Conservation (phyloP, 306 rosid species). For the Quercus variabilis region DNA sequence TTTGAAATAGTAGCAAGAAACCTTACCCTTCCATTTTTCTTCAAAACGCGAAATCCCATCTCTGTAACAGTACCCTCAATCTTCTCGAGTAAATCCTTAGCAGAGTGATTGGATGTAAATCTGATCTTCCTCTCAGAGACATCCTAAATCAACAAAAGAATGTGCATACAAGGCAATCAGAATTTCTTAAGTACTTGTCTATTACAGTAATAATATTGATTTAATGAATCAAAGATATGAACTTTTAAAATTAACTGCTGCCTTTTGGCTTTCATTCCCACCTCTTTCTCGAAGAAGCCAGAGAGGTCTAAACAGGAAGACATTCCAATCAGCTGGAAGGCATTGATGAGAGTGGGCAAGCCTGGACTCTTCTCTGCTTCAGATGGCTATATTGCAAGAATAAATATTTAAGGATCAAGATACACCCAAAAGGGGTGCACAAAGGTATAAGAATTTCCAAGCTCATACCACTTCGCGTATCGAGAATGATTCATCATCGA, state of each 20-base stretch:
- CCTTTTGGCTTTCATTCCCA: constrained; percentile 22
- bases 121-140: constrained; percentile 90
- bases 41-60: constrained; percentile 74
- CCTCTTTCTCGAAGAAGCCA: constrained; percentile 94
- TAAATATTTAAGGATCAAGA: neutral
- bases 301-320: constrained; percentile 90
- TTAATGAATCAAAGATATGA: neutral
- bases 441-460: neutral
- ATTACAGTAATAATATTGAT: neutral
- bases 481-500: constrained; percentile 48
- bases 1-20: neutral
- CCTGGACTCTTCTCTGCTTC: constrained; percentile 47
- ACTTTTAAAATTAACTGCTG: neutral
- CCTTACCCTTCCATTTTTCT: constrained; percentile 81
- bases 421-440: neutral
- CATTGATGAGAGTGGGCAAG: constrained; percentile 64
- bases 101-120: constrained; percentile 74
- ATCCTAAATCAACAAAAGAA: constrained; percentile 43
- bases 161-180: neutral
- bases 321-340: constrained; percentile 95
- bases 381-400: constrained; percentile 38
- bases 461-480: constrained; percentile 48
- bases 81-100: constrained; percentile 61
- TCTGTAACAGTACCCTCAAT: constrained; percentile 63
- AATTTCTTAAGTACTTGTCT: neutral